Evolutionary conservation across 306 rosid species (phyloP).

Genomic region (Cajanus cajan): DNA sequence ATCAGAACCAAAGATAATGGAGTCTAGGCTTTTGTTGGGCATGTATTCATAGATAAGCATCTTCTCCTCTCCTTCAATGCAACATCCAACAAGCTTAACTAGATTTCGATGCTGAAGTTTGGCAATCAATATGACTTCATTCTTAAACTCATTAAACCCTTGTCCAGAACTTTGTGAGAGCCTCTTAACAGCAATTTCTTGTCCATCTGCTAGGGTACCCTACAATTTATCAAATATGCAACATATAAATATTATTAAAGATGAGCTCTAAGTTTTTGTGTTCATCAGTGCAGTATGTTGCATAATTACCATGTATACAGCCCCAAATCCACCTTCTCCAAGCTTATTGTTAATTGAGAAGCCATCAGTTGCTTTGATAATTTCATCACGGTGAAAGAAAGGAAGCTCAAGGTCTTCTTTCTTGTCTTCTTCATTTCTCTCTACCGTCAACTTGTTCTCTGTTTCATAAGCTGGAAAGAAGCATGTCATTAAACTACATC

Average conservation of each 20-base stretch:
- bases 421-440: slow-evolving; percentile 1
- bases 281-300: background rate
- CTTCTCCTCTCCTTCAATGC: slow-evolving; percentile 35
- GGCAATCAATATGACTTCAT: slow-evolving; percentile 35
- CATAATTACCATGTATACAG: slow-evolving; percentile 34
- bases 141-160: slow-evolving; percentile 38
- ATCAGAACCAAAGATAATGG: slow-evolving; percentile 33
- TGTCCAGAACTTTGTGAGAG: slow-evolving; percentile 42
- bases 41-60: slow-evolving; percentile 38
- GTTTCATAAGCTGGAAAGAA: background rate
- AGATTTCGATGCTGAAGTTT: slow-evolving; percentile 41
- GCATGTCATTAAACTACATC: background rate
- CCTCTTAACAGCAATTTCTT: slow-evolving; percentile 37
- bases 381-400: slow-evolving; percentile 25
- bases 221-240: slow-evolving; percentile 8
- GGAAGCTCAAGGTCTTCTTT: slow-evolving; percentile 38
- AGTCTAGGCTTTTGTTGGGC: slow-evolving; percentile 40
- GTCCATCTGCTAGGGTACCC: slow-evolving; percentile 32
- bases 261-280: background rate
- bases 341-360: slow-evolving; percentile 37
- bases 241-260: slow-evolving; percentile 8
- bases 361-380: slow-evolving; percentile 30
- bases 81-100: slow-evolving; percentile 36
- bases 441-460: background rate
- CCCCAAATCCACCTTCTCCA: slow-evolving; percentile 45